phyloP scores from a whole-genome alignment of 352 stramenopile genomes.

The Pythium phragmiticola region DNA sequence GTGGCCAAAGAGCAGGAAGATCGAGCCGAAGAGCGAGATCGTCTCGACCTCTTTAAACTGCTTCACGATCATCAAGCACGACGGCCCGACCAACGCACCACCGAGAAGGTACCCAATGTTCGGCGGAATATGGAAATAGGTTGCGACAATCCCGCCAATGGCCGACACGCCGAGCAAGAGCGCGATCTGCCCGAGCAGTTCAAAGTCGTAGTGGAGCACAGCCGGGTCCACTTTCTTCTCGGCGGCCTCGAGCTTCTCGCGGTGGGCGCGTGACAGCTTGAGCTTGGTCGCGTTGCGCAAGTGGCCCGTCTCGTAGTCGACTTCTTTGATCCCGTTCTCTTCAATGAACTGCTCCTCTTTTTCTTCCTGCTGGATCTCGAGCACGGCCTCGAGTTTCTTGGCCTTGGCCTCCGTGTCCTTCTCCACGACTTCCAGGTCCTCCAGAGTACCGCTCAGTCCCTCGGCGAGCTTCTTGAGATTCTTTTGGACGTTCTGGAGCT shows the following conservation, averaged over 20 bases:
- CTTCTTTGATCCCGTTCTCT: constrained; percentile 71
- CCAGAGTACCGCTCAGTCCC: constrained; percentile 70
- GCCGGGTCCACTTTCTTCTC: constrained; percentile 83
- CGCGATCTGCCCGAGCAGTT: constrained; percentile 81
- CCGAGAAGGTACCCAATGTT: constrained; percentile 91
- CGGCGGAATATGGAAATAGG: constrained; percentile 87
- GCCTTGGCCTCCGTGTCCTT: constrained; percentile 76
- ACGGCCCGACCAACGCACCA: constrained; percentile 88
- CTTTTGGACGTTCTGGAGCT: constrained; percentile 47
- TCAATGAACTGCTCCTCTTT: constrained; percentile 78
- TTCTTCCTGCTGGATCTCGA: constrained; percentile 76
- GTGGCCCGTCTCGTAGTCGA: constrained; percentile 84
- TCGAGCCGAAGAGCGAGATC: constrained; percentile 91
- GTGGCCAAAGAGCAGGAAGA: constrained; percentile 93
- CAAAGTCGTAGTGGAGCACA: constrained; percentile 86
- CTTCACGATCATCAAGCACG: constrained; percentile 79
- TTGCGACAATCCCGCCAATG: constrained; percentile 87
- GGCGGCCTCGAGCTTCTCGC: constrained; percentile 72
- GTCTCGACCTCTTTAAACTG: constrained; percentile 93
- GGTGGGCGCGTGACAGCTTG: constrained; percentile 53
- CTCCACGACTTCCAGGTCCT: constrained; percentile 80
- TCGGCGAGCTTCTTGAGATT: constrained; percentile 71
- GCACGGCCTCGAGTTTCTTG: constrained; percentile 75
- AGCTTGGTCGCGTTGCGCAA: constrained; percentile 75
- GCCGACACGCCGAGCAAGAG: constrained; percentile 79